Evolutionary conservation across 345 rosid species (phyloP).

Genomic region (Euphorbia lathyris): DNA sequence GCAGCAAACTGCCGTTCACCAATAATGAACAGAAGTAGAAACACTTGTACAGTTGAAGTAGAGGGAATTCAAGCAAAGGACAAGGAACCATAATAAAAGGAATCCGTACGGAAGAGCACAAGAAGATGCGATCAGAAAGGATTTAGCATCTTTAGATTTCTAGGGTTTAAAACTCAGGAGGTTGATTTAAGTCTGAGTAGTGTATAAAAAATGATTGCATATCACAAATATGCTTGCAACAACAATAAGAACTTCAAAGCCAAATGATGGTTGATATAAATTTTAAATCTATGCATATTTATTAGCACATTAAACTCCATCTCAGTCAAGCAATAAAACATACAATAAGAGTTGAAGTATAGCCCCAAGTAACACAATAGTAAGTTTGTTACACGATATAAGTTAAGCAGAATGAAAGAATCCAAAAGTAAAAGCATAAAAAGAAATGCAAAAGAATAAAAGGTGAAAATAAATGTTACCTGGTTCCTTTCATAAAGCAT

Average conservation of each 20-base stretch:
- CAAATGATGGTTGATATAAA: too few relatives aligned
- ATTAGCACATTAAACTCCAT: not conserved
- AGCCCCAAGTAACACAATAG: not conserved
- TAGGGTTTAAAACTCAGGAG: not conserved
- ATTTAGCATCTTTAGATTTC: not conserved
- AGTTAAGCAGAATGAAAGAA: not conserved
- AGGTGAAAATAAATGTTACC: conserved; percentile 36
- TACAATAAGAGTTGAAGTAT: not conserved
- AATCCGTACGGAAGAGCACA: not conserved
- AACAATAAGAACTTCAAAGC: too few relatives aligned
- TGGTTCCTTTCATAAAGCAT: conserved; percentile 94
- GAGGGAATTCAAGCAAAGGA: not conserved
- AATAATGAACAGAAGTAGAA: not conserved
- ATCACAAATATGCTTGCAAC: not conserved
- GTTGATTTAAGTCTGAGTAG: not conserved
- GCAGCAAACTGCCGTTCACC: not conserved
- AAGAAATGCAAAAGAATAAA: not conserved
- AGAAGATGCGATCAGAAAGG: not conserved
- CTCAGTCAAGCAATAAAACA: not conserved
- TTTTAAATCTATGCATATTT: too few relatives aligned
- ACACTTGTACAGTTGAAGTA: not conserved
- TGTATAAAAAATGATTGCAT: not conserved
- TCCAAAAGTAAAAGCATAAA: not conserved
- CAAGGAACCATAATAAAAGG: not conserved
- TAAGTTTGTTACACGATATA: not conserved